These are phyloP conservation scores for Platanus orientalis DNA, from an alignment of 164 flowering plant species.

Conservation along the genomic window DNA sequence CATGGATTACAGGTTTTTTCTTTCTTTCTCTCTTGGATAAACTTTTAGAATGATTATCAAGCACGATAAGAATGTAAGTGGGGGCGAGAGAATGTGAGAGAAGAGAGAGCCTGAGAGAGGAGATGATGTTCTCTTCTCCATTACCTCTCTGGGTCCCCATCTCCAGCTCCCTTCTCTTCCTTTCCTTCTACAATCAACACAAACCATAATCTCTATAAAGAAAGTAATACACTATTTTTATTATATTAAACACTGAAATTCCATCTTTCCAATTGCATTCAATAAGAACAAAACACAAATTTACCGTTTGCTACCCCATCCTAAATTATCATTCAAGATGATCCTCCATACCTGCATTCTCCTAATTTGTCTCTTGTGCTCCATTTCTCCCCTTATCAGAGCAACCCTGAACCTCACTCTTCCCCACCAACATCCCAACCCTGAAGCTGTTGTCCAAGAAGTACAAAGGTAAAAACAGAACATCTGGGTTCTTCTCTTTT, in stretches of 20 bases:
- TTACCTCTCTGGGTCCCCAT: neutral
- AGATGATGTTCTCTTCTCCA: neutral
- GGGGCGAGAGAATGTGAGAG: neutral
- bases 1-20: neutral
- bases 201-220: too few relatives aligned
- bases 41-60: conserved; percentile 9
- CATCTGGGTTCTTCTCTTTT: conserved; percentile 2
- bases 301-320: neutral
- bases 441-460: conserved; percentile 54
- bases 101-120: neutral
- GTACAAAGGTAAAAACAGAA: conserved; percentile 39
- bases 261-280: neutral
- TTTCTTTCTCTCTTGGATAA: conserved; percentile 3
- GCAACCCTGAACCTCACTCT: conserved; percentile 43
- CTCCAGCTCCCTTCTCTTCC: neutral
- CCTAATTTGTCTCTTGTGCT: conserved; percentile 18
- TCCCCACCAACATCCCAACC: conserved; percentile 63
- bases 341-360: conserved; percentile 32
- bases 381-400: conserved; percentile 9
- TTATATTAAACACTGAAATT: too few relatives aligned
- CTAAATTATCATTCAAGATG: conserved; percentile 17
- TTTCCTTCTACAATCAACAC: neutral
- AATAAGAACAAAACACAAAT: neutral
- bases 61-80: conserved; percentile 9
- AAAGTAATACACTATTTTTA: too few relatives aligned